Evolutionary conservation across 2,329 filamentous ascomycete genomes (phyloP).

Genomic region (Lasiodiplodia gonubiensis): DNA sequence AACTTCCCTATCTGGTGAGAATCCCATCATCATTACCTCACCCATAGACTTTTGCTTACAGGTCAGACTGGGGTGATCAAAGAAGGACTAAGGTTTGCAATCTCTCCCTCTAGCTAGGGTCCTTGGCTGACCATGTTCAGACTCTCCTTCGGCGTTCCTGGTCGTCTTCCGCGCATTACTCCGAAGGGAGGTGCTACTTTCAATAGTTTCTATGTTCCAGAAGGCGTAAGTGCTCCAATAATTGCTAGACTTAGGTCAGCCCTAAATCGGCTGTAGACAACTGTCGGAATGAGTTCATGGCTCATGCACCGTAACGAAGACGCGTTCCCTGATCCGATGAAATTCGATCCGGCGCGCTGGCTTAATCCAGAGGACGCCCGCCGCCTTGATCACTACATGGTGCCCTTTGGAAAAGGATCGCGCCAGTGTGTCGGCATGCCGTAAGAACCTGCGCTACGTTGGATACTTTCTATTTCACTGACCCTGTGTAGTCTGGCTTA

Average conservation of each 20-base stretch:
- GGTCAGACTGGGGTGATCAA: conserved; percentile 43
- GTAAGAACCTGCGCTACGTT: conserved; percentile 32
- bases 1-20: conserved; percentile 41
- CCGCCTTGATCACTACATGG: conserved; percentile 41
- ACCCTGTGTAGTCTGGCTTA: conserved; percentile 39
- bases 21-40: too few species aligned
- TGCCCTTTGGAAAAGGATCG: conserved; percentile 46
- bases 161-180: conserved; percentile 44
- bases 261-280: conserved; percentile 19
- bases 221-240: conserved; percentile 34
- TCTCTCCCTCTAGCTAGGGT: background rate
- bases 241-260: too few species aligned
- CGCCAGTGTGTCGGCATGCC: conserved; percentile 45
- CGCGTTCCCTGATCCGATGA: conserved; percentile 42
- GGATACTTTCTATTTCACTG: background rate
- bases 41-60: background rate
- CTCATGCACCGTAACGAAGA: conserved; percentile 41
- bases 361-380: conserved; percentile 32
- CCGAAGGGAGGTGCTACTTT: conserved; percentile 41
- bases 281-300: conserved; percentile 45
- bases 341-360: conserved; percentile 48
- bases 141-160: conserved; percentile 43
- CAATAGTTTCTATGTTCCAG: conserved; percentile 41
- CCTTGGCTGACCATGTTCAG: conserved; percentile 25
- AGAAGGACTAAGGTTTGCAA: conserved; percentile 38